Evolutionary conservation across 176 grass and related monocot genomes (phyloP).

Genomic region (Alopecurus myosuroides): DNA sequence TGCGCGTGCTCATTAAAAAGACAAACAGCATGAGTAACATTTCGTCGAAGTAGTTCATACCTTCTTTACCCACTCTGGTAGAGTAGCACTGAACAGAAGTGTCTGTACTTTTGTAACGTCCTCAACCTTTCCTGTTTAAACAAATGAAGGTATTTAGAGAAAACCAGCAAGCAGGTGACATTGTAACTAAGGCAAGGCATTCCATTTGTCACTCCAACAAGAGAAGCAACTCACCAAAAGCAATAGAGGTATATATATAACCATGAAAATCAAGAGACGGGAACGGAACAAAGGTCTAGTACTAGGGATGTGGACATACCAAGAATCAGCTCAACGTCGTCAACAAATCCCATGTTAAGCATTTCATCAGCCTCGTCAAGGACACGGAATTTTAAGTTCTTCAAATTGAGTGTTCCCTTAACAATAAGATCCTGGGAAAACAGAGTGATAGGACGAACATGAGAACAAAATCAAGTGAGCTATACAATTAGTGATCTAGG

Average conservation of each 20-base stretch:
- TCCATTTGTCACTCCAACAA: neutral
- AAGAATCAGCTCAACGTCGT: conserved; percentile 96
- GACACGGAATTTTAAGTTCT: conserved; percentile 79
- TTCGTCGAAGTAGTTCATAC: conserved; percentile 12
- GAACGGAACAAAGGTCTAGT: neutral
- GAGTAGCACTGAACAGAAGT: conserved; percentile 95
- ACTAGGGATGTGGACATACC: conserved; percentile 35
- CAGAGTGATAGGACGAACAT: neutral
- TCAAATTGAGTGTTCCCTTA: conserved; percentile 69
- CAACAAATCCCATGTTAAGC: conserved; percentile 98
- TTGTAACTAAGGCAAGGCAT: neutral
- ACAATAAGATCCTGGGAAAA: conserved; percentile 65
- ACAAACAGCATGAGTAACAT: neutral
- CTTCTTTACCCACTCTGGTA: conserved; percentile 91
- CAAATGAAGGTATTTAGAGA: conserved; percentile 2
- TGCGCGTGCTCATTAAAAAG: neutral
- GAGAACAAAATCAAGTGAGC: neutral
- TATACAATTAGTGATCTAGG: neutral
- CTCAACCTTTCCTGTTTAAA: conserved; percentile 74
- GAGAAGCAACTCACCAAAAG: neutral
- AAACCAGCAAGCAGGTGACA: neutral
- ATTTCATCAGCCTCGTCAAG: conserved; percentile 99
- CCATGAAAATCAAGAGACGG: neutral
- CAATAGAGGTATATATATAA: neutral
- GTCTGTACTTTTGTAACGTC: conserved; percentile 94